Percentiles rank a stretch among this genome's conserved stretches.
Evolutionary conservation across 495 filamentous ascomycete species (phyloP).

Genomic region (Bathelium albidoporum): DNA sequence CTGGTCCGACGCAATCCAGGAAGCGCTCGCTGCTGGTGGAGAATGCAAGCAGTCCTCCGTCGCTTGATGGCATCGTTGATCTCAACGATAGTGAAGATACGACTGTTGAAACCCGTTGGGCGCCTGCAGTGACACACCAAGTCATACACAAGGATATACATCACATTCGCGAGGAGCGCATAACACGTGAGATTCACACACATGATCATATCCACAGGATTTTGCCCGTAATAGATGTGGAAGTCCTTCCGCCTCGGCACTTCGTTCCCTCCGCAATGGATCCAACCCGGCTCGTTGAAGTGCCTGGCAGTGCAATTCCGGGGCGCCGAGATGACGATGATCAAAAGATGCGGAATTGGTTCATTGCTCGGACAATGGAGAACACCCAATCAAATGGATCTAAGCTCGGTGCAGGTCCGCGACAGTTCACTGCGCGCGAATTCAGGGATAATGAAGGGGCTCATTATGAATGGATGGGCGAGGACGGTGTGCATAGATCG

Average conservation of each 20-base stretch:
- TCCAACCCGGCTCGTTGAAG: neutral
- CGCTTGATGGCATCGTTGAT: conserved; percentile 18
- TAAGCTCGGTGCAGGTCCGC: neutral
- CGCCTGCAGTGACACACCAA: conserved; percentile 45
- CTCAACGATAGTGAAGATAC: conserved; percentile 22
- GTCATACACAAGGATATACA: conserved; percentile 36
- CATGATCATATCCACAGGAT: conserved; percentile 44
- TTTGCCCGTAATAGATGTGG: conserved; percentile 42
- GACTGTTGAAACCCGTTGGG: conserved; percentile 15
- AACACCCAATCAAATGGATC: neutral
- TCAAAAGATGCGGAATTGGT: neutral
- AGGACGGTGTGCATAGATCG: neutral
- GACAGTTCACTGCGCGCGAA: neutral
- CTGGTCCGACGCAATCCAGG: neutral
- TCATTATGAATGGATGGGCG: neutral
- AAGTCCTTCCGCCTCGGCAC: conserved; percentile 37
- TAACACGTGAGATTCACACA: conserved; percentile 47
- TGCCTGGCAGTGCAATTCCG: neutral
- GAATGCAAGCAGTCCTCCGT: conserved; percentile 4
- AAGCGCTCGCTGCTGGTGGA: neutral
- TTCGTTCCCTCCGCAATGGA: conserved; percentile 16
- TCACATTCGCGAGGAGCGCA: conserved; percentile 39
- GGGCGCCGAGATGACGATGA: neutral
- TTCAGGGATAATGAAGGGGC: neutral
- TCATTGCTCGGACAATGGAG: neutral